phyloP scores from a whole-genome alignment of 2,329 filamentous ascomycete genomes.

The Ophiostoma ips region DNA sequence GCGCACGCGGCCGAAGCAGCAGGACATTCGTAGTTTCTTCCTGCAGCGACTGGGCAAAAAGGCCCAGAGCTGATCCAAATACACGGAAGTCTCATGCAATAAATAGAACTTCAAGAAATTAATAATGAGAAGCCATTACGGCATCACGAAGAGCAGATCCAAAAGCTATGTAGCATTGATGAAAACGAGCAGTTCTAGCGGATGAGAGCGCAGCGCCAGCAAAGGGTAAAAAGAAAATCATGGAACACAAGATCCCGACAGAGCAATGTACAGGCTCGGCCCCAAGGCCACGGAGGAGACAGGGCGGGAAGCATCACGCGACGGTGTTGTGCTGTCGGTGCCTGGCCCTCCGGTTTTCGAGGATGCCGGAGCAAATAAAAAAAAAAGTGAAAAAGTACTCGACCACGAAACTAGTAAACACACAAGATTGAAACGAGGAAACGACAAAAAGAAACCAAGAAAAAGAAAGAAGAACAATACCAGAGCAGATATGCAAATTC shows the following conservation, averaged over 20 bases:
- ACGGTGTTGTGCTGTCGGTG: too few species aligned
- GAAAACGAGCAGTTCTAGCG: background rate
- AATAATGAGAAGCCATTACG: background rate
- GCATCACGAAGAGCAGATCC: background rate
- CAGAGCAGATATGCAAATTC: too few species aligned
- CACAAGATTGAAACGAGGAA: background rate
- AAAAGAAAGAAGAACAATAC: too few species aligned
- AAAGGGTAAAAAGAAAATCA: background rate
- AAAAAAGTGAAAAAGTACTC: too few species aligned
- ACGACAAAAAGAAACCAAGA: background rate
- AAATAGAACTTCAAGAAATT: background rate
- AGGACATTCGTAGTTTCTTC: conserved; percentile 14
- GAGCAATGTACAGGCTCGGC: background rate
- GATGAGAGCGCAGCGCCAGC: background rate
- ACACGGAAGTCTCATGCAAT: background rate
- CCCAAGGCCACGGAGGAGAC: background rate
- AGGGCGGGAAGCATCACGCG: too few species aligned
- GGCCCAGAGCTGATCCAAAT: background rate
- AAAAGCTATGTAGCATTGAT: background rate
- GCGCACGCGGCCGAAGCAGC: conserved; percentile 7
- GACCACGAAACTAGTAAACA: background rate
- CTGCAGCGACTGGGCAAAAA: conserved; percentile 2
- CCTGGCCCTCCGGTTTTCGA: too few species aligned
- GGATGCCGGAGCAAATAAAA: too few species aligned
- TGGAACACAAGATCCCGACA: background rate